phyloP scores from a whole-genome alignment of 2,329 filamentous ascomycete genomes.

The Fusarium pseudocircinatum region DNA sequence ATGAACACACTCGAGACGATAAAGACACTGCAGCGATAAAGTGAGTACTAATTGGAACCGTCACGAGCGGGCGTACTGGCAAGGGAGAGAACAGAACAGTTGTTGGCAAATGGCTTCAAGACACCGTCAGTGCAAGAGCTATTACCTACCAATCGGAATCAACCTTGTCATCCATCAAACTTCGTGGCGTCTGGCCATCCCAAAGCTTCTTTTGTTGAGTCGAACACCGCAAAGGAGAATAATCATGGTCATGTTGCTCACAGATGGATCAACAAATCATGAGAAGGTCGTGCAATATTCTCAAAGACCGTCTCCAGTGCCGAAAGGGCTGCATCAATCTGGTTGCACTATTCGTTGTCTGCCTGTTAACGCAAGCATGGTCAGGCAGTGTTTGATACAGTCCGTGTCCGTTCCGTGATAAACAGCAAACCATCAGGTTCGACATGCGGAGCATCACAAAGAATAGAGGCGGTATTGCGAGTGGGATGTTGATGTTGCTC shows the following conservation, averaged over 20 bases:
- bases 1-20: background rate
- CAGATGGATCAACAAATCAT: conserved; percentile 23
- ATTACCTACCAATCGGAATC: background rate
- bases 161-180: conserved; percentile 5
- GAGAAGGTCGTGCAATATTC: conserved; percentile 4
- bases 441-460: conserved; percentile 17
- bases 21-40: background rate
- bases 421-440: background rate
- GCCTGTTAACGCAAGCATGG: conserved; percentile 16
- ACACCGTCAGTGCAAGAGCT: conserved; percentile 10
- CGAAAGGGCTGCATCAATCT: background rate
- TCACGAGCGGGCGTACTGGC: background rate
- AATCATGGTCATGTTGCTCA: conserved; percentile 7
- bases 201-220: conserved; percentile 27
- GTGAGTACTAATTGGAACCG: background rate
- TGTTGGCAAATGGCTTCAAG: conserved; percentile 11
- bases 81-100: conserved; percentile 19
- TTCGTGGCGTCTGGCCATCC: conserved; percentile 24
- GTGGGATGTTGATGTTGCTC: conserved; percentile 17
- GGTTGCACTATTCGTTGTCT: background rate
- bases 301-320: background rate
- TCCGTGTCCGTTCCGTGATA: background rate
- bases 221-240: background rate
- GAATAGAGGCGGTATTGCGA: conserved; percentile 8
- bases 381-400: conserved; percentile 17